Evolutionary conservation across 2,329 filamentous ascomycete species (phyloP).

Genomic region (Penicillium palitans): DNA sequence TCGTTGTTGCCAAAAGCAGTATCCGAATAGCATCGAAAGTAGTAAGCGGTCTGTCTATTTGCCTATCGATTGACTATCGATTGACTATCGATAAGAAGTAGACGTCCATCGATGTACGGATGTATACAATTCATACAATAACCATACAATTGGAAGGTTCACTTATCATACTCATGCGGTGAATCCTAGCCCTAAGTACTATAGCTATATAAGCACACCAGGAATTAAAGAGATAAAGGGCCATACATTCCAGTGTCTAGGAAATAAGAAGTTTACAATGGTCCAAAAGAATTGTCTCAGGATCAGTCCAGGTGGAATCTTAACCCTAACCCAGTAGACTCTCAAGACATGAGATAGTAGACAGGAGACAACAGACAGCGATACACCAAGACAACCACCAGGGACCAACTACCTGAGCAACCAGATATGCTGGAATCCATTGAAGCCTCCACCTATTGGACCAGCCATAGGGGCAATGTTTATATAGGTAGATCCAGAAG

Average conservation of each 20-base stretch:
- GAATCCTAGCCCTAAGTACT: neutral
- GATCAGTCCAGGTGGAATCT: neutral
- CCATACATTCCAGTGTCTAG: neutral
- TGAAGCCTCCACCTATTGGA: neutral
- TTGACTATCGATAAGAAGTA: neutral
- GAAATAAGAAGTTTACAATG: neutral
- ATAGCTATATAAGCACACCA: neutral
- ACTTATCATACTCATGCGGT: neutral
- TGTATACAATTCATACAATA: too few species aligned
- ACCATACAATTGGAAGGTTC: neutral
- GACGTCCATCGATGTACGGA: too few species aligned
- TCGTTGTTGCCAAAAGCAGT: neutral
- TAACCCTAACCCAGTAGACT: neutral
- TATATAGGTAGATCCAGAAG: constrained; percentile 3
- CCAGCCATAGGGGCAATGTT: constrained; percentile 2
- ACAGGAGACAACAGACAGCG: neutral
- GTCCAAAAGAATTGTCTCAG: neutral
- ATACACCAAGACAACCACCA: neutral
- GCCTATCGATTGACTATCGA: neutral
- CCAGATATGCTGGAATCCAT: neutral
- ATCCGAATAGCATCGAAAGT: neutral
- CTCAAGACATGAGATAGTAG: neutral
- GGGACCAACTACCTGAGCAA: neutral
- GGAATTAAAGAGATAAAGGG: neutral
- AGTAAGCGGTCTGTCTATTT: neutral